Conservation (phyloP, 305 asterid species). For the Fraxinus latifolia region DNA sequence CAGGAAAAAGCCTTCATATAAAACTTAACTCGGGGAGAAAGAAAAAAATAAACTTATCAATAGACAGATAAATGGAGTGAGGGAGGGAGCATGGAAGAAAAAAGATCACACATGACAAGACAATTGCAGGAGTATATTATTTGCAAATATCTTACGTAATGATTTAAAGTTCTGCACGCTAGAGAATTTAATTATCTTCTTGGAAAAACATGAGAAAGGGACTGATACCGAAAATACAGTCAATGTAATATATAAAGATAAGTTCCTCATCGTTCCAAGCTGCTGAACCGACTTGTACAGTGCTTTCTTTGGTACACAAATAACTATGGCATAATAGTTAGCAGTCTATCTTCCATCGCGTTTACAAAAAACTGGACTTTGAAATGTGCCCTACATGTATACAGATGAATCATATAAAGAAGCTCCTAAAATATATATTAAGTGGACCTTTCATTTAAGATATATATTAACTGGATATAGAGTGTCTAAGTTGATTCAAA, state of each 20-base stretch:
- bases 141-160: neutral
- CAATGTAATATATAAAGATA: neutral
- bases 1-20: neutral
- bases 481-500: too few relatives aligned
- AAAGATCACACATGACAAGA: neutral
- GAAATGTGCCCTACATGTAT: constrained; percentile 70
- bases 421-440: neutral
- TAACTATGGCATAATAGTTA: constrained; percentile 76
- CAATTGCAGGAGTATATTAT: neutral
- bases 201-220: neutral
- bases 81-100: neutral
- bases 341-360: constrained; percentile 48
- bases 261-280: constrained; percentile 73
- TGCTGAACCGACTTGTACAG: constrained; percentile 85
- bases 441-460: too few relatives aligned
- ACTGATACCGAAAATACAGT: neutral
- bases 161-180: neutral
- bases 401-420: constrained; percentile 3
- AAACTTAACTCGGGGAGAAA: neutral
- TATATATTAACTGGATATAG: too few relatives aligned
- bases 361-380: constrained; percentile 76
- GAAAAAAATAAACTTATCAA: neutral
- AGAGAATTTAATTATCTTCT: neutral
- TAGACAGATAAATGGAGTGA: neutral
- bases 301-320: constrained; percentile 83